phyloP scores from a whole-genome alignment of 2,329 filamentous ascomycete genomes.

The Mariannaea sp. region DNA sequence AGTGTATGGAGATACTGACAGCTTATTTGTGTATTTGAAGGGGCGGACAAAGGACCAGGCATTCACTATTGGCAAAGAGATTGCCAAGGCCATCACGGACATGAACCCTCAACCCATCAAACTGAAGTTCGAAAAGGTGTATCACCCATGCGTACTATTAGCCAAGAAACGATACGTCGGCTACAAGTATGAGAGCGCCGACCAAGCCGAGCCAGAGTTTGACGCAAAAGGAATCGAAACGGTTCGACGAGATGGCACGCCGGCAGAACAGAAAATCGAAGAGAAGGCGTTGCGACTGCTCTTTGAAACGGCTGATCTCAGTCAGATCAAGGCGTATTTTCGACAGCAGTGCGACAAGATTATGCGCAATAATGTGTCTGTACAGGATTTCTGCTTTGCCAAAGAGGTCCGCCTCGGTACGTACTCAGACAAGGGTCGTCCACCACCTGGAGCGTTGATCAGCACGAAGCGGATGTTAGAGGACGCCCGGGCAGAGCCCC shows the following conservation, averaged over 20 bases:
- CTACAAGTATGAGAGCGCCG: slow-evolving; percentile 86
- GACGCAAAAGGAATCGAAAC: slow-evolving; percentile 99
- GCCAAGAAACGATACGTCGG: slow-evolving; percentile 98
- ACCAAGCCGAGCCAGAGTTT: slow-evolving; percentile 81
- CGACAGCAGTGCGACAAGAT: slow-evolving; percentile 90
- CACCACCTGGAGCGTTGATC: slow-evolving; percentile 87
- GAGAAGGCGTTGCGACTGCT: slow-evolving; percentile 88
- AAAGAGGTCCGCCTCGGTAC: slow-evolving; percentile 88
- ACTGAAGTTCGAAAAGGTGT: slow-evolving; percentile 98
- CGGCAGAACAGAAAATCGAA: slow-evolving; percentile 94
- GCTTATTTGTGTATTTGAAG: slow-evolving; percentile 86
- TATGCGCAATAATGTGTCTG: slow-evolving; percentile 82
- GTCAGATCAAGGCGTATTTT: slow-evolving; percentile 87
- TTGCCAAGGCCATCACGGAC: slow-evolving; percentile 82
- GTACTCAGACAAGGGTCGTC: slow-evolving; percentile 75
- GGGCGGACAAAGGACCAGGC: slow-evolving; percentile 86
- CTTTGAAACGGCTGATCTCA: slow-evolving; percentile 88
- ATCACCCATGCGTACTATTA: slow-evolving; percentile 89
- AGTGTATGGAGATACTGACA: slow-evolving; percentile 97
- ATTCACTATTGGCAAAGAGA: slow-evolving; percentile 91
- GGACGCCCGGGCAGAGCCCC: slow-evolving; percentile 85
- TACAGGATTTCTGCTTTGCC: slow-evolving; percentile 96
- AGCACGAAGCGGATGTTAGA: slow-evolving; percentile 84
- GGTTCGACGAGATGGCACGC: slow-evolving; percentile 90
- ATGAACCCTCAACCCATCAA: slow-evolving; percentile 92